Evolutionary conservation across 768 basidiomycete species (phyloP).

Genomic region (Xerocomus potaroensis): DNA sequence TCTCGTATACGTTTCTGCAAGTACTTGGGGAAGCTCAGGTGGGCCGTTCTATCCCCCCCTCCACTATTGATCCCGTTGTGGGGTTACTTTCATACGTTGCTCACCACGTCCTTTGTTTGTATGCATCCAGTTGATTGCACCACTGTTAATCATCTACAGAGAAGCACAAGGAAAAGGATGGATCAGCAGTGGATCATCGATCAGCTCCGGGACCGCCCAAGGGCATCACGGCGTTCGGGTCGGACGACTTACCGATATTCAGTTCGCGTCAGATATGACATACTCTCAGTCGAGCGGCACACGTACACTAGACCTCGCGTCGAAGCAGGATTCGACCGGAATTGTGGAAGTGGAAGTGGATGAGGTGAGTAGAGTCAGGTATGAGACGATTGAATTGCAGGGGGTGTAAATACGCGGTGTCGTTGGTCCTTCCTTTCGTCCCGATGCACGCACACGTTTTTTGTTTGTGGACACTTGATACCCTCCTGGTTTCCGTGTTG

Average conservation of each 20-base stretch:
- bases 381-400: conserved; percentile 39
- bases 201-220: background rate
- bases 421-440: no score
- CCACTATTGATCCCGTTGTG: no score
- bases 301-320: conserved; percentile 2
- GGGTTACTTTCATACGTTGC: background rate
- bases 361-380: conserved; percentile 37
- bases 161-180: conserved; percentile 37
- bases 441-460: no score
- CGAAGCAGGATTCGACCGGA: conserved; percentile 5
- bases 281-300: background rate
- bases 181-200: conserved; percentile 19
- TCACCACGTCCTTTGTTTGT: conserved; percentile 2
- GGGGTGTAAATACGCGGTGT: no score
- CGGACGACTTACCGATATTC: conserved; percentile 21
- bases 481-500: no score
- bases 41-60: background rate
- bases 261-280: conserved; percentile 16
- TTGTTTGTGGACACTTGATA: no score
- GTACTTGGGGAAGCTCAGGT: conserved; percentile 33
- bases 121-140: conserved; percentile 32
- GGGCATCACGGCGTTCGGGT: conserved; percentile 9
- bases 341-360: background rate
- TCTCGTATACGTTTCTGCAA: conserved; percentile 34
- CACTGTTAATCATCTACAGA: conserved; percentile 36